Base-by-base conservation (phyloP, 345 rosid species). In the Brassica carinata region DNA sequence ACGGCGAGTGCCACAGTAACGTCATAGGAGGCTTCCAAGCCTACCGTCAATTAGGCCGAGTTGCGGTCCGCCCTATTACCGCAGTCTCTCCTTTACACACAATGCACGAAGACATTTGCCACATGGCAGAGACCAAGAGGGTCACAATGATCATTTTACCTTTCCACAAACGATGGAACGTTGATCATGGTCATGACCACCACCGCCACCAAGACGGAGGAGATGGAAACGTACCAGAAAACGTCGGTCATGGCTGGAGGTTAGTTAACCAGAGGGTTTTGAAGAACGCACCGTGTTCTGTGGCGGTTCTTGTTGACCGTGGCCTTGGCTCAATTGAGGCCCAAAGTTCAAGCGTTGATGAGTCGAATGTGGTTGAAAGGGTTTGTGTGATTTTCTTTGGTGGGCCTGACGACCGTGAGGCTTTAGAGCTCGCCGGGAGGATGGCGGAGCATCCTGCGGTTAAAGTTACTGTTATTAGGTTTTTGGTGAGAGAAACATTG, bases 71-170 rank as follows among this genome's bases (percentile, higher is more conserved):
- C 45, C 90, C 92, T 68, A 87, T 87, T 0, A 92, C 93, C 0
- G 89, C 87, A 5, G 80, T 94, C 19, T 94, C 97, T 2, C 40
- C 93, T 0, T 73, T 92, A 53, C 53, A 88, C 3, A 87, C 94
- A 1, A 90, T 94, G 90, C 91, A 94, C 67, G 90, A 92, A 81
- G 98, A 94, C 34, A 89, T 94, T 40, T 94, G 94, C 74, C 92
- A 90, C 67, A 89, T 92, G 82, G 98, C 98, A 4, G 89, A 90
- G 65, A 74, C 69, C 17, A 90, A 90, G 81, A 83, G 87, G 67
- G 93, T 88, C 58, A 69, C 91, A 8, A 77, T 94, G 89, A 75
- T 94, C 34, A 33, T 92, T n/a, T 77, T 92, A 73, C 92, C 92
- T n/a, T 94, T 90, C 75, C 94, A 94, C 75, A 92, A 87, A 67